Evolutionary conservation across 192 early-diverging fungal species (phyloP), one percentile per base, ranked within the genome.

Genomic region (Linnemannia hyalina): DNA sequence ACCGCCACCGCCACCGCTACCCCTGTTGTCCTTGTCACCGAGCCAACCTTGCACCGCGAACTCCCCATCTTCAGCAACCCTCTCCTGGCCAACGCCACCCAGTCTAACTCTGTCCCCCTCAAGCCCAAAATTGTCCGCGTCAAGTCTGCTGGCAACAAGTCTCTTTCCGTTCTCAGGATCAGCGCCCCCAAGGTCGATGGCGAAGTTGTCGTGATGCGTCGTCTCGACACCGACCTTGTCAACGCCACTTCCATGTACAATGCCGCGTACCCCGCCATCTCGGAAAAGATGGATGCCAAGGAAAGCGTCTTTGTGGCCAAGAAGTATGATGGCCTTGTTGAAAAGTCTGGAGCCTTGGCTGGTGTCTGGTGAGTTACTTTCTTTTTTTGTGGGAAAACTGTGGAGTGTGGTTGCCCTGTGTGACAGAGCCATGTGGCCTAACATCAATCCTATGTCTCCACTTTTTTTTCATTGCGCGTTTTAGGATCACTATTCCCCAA

Each of bases 191-290:
- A 86, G 54, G 84, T 86, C 41, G 84, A 86, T 71, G 86, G 86
- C 55, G 80, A 88, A 35, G 81, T 88, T 11, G 78, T 80, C 9
- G 81, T 88, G 32, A 82, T 82, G 80, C 80, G 86, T 38, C 60
- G 86, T 23, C 42, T 82, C 54, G 86, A 88, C 47, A 71, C 77
- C 38, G 86, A 88, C 75, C 71, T 88, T n/a, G 81, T 88, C 47
- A 88, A 88, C 57, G 86, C 86, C 52, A 82, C 81, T 0, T 76
- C 80, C 13, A 88, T 88, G 86, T 88, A 80, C 80, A 88, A 82
- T 47, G 86, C 86, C 10, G 86, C 86, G 23, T 88, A 88, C 65
- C 86, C 86, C 41, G 81, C 86, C 68, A 75, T 86, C 57, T 86
- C 84, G 41, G 84, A 86, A 65, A 86, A 86, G 84, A 86, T 86